These are phyloP conservation scores for Vitis cinerea DNA, from an alignment of 164 flowering plant species.

Conservation along the genomic window DNA sequence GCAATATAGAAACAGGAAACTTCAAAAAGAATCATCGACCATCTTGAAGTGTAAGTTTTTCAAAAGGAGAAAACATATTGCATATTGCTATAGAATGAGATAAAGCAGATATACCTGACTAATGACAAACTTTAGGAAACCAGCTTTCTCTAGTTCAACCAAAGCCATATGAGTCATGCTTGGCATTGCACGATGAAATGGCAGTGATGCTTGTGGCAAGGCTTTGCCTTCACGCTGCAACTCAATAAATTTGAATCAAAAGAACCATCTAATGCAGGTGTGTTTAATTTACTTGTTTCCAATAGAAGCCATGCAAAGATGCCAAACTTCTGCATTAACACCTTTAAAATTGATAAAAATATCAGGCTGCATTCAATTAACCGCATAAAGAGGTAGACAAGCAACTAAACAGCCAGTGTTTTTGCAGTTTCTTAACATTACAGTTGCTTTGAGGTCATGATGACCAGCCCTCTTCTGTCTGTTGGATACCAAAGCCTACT, in stretches of 20 bases:
- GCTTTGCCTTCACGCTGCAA: slow-evolving; percentile 90
- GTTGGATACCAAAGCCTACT: no score
- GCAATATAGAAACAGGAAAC: no score
- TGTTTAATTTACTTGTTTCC: not conserved
- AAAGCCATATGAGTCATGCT: slow-evolving; percentile 94
- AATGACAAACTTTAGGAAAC: slow-evolving; percentile 77
- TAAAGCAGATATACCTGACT: slow-evolving; percentile 64
- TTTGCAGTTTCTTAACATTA: no score
- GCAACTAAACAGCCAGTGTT: no score
- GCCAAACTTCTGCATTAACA: not conserved
- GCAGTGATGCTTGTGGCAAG: slow-evolving; percentile 87
- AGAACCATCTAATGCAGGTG: not conserved
- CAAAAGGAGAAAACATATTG: not conserved
- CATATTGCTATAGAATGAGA: slow-evolving; percentile 2
- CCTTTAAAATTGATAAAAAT: slow-evolving; percentile 2
- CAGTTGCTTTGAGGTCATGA: no score
- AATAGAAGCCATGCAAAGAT: not conserved
- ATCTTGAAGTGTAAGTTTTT: not conserved
- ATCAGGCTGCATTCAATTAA: no score
- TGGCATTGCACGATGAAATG: slow-evolving; percentile 94
- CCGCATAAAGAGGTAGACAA: no score
- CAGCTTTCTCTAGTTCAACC: slow-evolving; percentile 89
- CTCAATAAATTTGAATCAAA: slow-evolving; percentile 7
- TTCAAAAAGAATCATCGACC: not conserved
- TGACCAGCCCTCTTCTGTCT: no score